A percentile compares a stretch with the other conserved stretches of the same genome.
phyloP scores from a whole-genome alignment of 768 basidiomycete species.

The Macrolepiota dolichaula region DNA sequence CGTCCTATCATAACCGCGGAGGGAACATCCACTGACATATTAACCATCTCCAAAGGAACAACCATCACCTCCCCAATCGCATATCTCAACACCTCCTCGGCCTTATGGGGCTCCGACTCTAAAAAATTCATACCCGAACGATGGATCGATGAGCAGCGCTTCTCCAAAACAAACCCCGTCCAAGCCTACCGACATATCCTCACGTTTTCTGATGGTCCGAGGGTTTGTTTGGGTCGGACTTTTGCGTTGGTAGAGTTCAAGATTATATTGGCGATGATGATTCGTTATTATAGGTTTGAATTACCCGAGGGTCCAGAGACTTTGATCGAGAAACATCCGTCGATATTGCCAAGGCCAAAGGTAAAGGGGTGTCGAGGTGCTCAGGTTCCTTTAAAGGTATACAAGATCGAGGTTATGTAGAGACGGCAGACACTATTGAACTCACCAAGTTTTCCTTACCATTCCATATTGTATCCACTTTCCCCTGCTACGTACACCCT shows the following conservation, averaged over 20 bases:
- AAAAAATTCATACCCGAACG: constrained; percentile 60
- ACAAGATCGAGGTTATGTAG: constrained; percentile 24
- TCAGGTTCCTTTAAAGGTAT: constrained; percentile 32
- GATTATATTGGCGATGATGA: constrained; percentile 41
- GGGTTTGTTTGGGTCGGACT: constrained; percentile 44
- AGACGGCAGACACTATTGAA: no score
- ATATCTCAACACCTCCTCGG: constrained; percentile 46
- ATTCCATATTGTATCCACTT: no score
- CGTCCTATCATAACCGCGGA: constrained; percentile 40
- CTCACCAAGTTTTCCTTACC: no score
- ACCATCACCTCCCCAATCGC: constrained; percentile 38
- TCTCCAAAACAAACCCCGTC: constrained; percentile 31
- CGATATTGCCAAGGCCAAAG: constrained; percentile 36
- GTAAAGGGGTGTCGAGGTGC: constrained; percentile 30
- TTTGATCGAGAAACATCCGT: constrained; percentile 30
- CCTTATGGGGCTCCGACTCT: constrained; percentile 60
- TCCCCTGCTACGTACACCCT: no score
- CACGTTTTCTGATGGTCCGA: constrained; percentile 50
- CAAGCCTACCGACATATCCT: constrained; percentile 49
- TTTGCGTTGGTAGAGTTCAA: constrained; percentile 48
- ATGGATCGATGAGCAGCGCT: constrained; percentile 45
- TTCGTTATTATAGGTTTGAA: constrained; percentile 39
- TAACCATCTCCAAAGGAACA: constrained; percentile 48
- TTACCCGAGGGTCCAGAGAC: constrained; percentile 37
- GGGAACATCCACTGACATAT: constrained; percentile 33